phyloP scores from a whole-genome alignment of 2,329 filamentous ascomycete species.

The Rosellinia necatrix region DNA sequence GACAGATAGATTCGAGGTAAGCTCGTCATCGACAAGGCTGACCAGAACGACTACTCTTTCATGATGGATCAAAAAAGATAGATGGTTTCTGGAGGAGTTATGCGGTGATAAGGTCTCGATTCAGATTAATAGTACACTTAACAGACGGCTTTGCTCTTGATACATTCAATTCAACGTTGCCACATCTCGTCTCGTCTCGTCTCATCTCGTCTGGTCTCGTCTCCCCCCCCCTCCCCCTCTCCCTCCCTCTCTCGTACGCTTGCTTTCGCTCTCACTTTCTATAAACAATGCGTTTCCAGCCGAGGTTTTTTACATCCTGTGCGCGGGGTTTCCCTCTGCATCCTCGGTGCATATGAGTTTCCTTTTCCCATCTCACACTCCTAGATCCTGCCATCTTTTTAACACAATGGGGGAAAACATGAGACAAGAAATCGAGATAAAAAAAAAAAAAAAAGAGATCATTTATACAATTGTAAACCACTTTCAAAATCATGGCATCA shows the following conservation, averaged over 20 bases:
- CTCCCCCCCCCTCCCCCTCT: no score
- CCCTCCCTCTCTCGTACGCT: no score
- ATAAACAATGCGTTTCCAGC: slow-evolving; percentile 17
- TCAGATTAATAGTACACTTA: no score
- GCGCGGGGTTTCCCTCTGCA: neutral
- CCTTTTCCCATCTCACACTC: neutral
- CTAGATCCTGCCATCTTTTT: neutral
- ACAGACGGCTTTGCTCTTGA: no score
- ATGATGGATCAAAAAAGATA: no score
- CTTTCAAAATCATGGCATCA: slow-evolving; percentile 7
- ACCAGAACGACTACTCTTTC: no score
- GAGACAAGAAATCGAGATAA: neutral
- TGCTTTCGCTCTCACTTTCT: no score
- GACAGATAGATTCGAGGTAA: no score
- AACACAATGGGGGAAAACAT: neutral
- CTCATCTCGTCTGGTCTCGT: neutral
- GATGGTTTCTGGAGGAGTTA: no score
- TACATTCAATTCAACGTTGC: neutral
- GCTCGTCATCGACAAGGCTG: no score
- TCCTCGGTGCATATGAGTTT: slow-evolving; percentile 15
- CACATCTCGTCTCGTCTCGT: neutral
- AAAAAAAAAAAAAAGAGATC: neutral
- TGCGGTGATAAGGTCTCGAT: no score
- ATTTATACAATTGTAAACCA: slow-evolving; percentile 13
- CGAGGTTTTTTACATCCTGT: neutral